A percentile compares a stretch with the other conserved stretches of the same genome.
phyloP scores from a whole-genome alignment of 2,329 filamentous ascomycete genomes.

The Aureobasidium sp. region DNA sequence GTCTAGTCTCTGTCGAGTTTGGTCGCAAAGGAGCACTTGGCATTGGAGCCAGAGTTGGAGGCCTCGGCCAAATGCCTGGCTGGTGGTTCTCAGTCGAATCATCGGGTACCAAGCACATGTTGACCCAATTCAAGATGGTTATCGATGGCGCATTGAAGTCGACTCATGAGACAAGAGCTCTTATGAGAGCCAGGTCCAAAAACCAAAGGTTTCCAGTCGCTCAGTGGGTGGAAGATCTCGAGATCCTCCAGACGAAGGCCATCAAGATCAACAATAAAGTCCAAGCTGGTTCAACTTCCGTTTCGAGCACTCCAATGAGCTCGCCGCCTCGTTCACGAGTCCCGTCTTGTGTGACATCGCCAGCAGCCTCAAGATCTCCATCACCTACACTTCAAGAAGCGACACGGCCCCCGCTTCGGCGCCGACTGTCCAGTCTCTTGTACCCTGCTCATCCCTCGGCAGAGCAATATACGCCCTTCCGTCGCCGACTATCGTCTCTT shows the following conservation, averaged over 20 bases:
- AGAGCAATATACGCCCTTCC: not conserved
- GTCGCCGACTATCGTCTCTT: not conserved
- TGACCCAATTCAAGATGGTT: constrained; percentile 56
- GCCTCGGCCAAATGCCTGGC: not conserved
- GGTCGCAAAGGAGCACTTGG: constrained; percentile 61
- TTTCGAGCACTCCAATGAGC: constrained; percentile 22
- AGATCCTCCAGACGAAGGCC: constrained; percentile 51
- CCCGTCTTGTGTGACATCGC: constrained; percentile 31
- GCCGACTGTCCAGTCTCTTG: not conserved
- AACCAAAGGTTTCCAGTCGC: constrained; percentile 60
- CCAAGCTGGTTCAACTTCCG: constrained; percentile 25
- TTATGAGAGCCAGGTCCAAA: constrained; percentile 57
- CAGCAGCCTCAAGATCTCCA: constrained; percentile 20
- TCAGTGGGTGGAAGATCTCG: constrained; percentile 57
- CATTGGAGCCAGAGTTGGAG: constrained; percentile 57
- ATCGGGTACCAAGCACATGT: constrained; percentile 52
- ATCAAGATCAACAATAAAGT: constrained; percentile 48
- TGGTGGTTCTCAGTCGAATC: not conserved
- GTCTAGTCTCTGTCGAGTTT: constrained; percentile 60
- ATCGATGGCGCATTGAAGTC: constrained; percentile 53
- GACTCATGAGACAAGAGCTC: constrained; percentile 45
- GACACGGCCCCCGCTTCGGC: constrained; percentile 13
- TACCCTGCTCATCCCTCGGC: not conserved
- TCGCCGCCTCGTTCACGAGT: constrained; percentile 34
- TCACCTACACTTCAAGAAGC: constrained; percentile 19